A percentile compares a stretch with the other conserved stretches of the same genome.
Evolutionary conservation across 129 eudicot species (phyloP).

Genomic region (Saussurea involucrata): DNA sequence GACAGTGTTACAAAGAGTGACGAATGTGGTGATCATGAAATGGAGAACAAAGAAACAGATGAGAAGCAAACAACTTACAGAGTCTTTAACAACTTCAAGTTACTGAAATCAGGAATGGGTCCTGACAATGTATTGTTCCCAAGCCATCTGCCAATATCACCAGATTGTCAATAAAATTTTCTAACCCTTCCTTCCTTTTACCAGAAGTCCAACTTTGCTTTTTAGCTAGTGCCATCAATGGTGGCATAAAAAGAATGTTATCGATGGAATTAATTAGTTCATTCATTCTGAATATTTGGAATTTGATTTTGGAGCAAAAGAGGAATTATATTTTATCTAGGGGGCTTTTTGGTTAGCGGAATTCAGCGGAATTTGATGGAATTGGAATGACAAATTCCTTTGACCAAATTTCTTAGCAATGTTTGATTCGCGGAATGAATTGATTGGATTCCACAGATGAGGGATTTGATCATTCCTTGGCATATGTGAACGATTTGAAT

Average conservation of each 20-base stretch:
- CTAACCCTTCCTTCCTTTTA: not conserved
- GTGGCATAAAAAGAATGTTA: not conserved
- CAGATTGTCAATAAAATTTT: slow-evolving; percentile 16
- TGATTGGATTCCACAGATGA: too few relatives aligned
- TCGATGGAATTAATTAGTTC: not conserved
- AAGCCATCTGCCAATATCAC: slow-evolving; percentile 54
- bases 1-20: not conserved
- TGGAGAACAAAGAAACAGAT: not conserved
- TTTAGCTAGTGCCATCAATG: not conserved
- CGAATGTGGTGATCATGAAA: not conserved
- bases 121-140: slow-evolving; percentile 69
- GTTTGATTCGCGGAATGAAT: too few relatives aligned
- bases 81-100: slow-evolving; percentile 46
- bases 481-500: too few relatives aligned
- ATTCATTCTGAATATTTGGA: not conserved
- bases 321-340: not conserved
- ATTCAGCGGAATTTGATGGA: too few relatives aligned
- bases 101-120: slow-evolving; percentile 57
- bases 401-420: too few relatives aligned
- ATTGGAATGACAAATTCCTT: too few relatives aligned
- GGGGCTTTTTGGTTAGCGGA: too few relatives aligned
- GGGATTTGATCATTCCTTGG: too few relatives aligned
- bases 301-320: not conserved
- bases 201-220: not conserved
- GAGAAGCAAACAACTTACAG: slow-evolving; percentile 45